Percentiles rank a stretch among this genome's conserved stretches.
Evolutionary conservation across 805 yeast genomes (phyloP).

Genomic region (Teunomyces cretensis): DNA sequence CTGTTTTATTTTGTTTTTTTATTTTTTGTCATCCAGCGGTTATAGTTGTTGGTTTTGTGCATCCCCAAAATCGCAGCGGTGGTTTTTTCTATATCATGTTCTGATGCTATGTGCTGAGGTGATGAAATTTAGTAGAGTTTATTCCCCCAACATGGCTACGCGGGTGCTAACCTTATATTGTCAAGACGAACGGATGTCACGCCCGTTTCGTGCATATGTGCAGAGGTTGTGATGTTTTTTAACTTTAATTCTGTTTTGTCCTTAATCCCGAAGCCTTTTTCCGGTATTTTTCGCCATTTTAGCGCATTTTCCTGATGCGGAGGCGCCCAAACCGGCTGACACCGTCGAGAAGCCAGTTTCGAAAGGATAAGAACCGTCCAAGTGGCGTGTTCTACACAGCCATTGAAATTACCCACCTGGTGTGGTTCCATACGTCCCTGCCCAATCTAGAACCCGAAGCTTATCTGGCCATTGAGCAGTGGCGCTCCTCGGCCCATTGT

Average conservation of each 20-base stretch:
- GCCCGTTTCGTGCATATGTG: not conserved
- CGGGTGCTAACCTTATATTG: not conserved
- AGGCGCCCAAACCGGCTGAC: not conserved
- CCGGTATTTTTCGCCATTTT: not conserved
- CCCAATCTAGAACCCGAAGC: too few species aligned
- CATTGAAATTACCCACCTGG: not conserved
- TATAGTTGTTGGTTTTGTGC: too few species aligned
- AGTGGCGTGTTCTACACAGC: not conserved
- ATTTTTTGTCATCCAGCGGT: too few species aligned
- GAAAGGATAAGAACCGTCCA: not conserved
- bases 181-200: slow-evolving; percentile 2
- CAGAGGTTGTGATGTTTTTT: slow-evolving; percentile 1
- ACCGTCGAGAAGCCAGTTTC: not conserved
- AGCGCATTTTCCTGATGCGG: slow-evolving; percentile 3
- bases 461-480: too few species aligned
- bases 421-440: not conserved
- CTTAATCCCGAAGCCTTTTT: not conserved
- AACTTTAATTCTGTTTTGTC: not conserved
- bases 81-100: not conserved
- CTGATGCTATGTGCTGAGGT: not conserved
- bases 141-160: not conserved
- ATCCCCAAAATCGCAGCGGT: not conserved
- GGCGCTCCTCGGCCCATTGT: too few species aligned
- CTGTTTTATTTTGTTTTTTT: too few species aligned
- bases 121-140: not conserved